A percentile compares a stretch with the other conserved stretches of the same genome.
Conservation (phyloP, 2,329 filamentous ascomycete species). For the Raffaelea ambrosiae region DNA sequence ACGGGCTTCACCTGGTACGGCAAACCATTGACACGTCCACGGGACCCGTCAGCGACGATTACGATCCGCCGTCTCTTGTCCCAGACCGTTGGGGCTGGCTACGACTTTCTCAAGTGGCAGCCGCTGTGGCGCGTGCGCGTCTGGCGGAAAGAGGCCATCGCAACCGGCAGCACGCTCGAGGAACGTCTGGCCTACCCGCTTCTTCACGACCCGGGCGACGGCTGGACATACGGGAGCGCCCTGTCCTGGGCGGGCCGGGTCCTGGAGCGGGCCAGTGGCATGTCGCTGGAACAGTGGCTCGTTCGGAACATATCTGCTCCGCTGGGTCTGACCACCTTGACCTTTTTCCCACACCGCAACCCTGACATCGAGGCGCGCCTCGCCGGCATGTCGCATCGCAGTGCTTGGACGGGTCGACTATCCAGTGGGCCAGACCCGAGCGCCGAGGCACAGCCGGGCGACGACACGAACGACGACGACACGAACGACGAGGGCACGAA, state of each 20-base stretch:
- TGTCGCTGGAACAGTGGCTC: slow-evolving; percentile 16
- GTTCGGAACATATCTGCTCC: slow-evolving; percentile 13
- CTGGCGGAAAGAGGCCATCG: slow-evolving; percentile 8
- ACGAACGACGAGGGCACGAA: slow-evolving; percentile 3
- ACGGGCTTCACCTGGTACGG: slow-evolving; percentile 30
- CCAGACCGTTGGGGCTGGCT: slow-evolving; percentile 34
- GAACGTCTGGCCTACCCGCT: slow-evolving; percentile 18
- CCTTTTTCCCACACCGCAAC: slow-evolving; percentile 16
- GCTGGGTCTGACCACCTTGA: slow-evolving; percentile 14
- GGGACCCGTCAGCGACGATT: slow-evolving; percentile 21
- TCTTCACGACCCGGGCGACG: slow-evolving; percentile 19
- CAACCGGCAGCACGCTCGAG: slow-evolving; percentile 11
- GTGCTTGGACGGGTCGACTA: not conserved
- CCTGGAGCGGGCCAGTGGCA: slow-evolving; percentile 16
- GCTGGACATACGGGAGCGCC: slow-evolving; percentile 21
- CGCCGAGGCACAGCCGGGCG: no score
- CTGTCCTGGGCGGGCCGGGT: slow-evolving; percentile 21
- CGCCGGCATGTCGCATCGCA: slow-evolving; percentile 3
- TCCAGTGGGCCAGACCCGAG: not conserved
- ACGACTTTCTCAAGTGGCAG: slow-evolving; percentile 24
- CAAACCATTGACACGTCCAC: slow-evolving; percentile 21
- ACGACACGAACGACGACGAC: not conserved
- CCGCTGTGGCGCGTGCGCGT: slow-evolving; percentile 9
- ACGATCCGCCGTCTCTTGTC: slow-evolving; percentile 38
- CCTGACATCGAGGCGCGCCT: slow-evolving; percentile 6